Conservation (phyloP, 306 rosid species). For the Ceratonia siliqua region DNA sequence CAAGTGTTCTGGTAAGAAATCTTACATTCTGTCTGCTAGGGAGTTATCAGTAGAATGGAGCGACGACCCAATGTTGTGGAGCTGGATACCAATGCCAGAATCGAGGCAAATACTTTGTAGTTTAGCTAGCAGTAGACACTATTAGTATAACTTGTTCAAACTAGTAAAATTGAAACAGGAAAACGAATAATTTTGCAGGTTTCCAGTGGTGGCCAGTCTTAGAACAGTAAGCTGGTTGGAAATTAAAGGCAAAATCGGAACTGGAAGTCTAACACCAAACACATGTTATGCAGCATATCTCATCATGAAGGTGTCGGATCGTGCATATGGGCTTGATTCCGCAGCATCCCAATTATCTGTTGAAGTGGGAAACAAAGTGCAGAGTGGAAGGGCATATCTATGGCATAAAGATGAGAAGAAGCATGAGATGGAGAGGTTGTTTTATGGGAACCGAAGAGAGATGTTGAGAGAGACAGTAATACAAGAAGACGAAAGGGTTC, state of each 20-base stretch:
- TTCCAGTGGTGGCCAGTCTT: slow-evolving; percentile 53
- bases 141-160: background rate
- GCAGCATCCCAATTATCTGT: slow-evolving; percentile 43
- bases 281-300: slow-evolving; percentile 64
- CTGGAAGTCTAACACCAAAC: slow-evolving; percentile 41
- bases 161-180: background rate
- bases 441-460: slow-evolving; percentile 41
- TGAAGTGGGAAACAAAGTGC: slow-evolving; percentile 30
- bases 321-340: slow-evolving; percentile 60
- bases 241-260: slow-evolving; percentile 52
- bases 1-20: slow-evolving; percentile 46
- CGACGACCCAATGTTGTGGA: slow-evolving; percentile 55
- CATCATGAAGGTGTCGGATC: slow-evolving; percentile 42
- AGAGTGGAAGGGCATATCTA: slow-evolving; percentile 37
- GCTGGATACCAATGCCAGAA: slow-evolving; percentile 50
- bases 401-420: slow-evolving; percentile 24
- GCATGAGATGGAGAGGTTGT: slow-evolving; percentile 11
- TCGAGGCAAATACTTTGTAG: slow-evolving; percentile 70
- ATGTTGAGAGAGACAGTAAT: slow-evolving; percentile 4
- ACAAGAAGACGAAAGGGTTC: background rate
- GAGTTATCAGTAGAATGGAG: slow-evolving; percentile 58
- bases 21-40: slow-evolving; percentile 56
- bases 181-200: slow-evolving; percentile 39
- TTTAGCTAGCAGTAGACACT: too few relatives aligned
- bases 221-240: slow-evolving; percentile 60